Base-by-base conservation (phyloP, 306 rosid species). In the Cucumis melo region DNA sequence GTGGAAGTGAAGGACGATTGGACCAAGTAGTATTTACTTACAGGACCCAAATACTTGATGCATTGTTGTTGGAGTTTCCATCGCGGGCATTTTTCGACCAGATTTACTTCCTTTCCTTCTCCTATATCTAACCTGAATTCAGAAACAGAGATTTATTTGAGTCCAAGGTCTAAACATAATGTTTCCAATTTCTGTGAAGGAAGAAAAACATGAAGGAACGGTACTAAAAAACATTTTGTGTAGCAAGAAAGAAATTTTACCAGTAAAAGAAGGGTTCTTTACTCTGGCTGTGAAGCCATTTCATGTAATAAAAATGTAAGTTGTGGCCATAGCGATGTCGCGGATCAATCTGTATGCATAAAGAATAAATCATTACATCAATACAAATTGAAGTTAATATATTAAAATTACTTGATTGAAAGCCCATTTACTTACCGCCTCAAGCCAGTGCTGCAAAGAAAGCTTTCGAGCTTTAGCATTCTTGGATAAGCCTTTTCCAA, bases 251-350 rank as follows among this genome's bases (percentile, higher is more conserved):
- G 39, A 51, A 16, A 27, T 17, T 17, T 87, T 88, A 92, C 97
- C 99, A 95, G 93, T 95, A 95, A 91, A 95, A 95, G 88, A 90
- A 95, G 53, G 99, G 99, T 81, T 95, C 96, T 88, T 84, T 87
- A 74, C 99, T 83, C 83, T 87, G 93, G 73, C 91, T 90, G 16
- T 86, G 96, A 84, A 92, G 97, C 99, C 99, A 95, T 51, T 88
- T 92, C 39, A 85, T 77, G 78, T 89, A 95, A 79, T 92, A 95
- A 19, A 89, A 92, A 83, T 89, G 98, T 24, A 95, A 88, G 85
- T 95, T 95, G 83, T 95, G 99, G 83, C 99, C 99, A 73, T 95
- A 95, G 20, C 99, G 93, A 78, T 95, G 99, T 75, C 99, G 89
- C 3, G 99, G 99, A 59, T 95, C 99, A 81, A 95, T 95, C 99